phyloP scores from a whole-genome alignment of 805 yeast genomes.

The Nakazawaea wickerhamii region DNA sequence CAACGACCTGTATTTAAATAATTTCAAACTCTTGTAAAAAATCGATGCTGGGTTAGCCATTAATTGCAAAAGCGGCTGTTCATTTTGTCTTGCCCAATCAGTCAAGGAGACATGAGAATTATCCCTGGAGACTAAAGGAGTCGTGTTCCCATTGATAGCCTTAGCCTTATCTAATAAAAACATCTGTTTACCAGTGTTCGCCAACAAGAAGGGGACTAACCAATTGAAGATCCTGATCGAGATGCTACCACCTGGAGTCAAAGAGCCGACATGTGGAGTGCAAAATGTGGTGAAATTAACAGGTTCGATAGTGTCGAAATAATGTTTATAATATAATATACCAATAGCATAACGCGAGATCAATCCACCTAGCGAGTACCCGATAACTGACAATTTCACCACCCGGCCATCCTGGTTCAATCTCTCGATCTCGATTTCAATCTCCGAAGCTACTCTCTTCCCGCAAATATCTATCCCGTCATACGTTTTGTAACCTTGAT shows the following conservation, averaged over 20 bases:
- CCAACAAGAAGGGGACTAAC: constrained; percentile 60
- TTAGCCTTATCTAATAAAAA: constrained; percentile 47
- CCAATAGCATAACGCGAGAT: constrained; percentile 82
- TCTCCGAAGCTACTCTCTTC: constrained; percentile 64
- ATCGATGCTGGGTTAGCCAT: constrained; percentile 62
- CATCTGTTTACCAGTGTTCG: constrained; percentile 69
- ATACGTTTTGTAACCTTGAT: constrained; percentile 70
- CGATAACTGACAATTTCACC: constrained; percentile 68
- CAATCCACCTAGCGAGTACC: constrained; percentile 87
- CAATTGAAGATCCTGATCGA: constrained; percentile 53
- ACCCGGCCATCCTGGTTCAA: constrained; percentile 33
- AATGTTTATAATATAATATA: constrained; percentile 45
- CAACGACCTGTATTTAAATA: constrained; percentile 48
- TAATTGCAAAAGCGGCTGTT: constrained; percentile 50
- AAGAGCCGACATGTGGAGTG: constrained; percentile 65
- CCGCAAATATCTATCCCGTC: constrained; percentile 90
- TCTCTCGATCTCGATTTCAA: constrained; percentile 33
- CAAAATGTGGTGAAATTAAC: constrained; percentile 57
- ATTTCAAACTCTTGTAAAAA: constrained; percentile 50
- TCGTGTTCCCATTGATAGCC: constrained; percentile 15
- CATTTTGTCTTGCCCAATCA: neutral
- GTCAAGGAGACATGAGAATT: constrained; percentile 8
- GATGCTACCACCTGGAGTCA: constrained; percentile 51
- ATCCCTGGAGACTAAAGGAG: constrained; percentile 6
- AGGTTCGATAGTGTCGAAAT: constrained; percentile 51